phyloP scores from a whole-genome alignment of 176 grass and related monocot genomes.

The Rhynchospora tenuis region DNA sequence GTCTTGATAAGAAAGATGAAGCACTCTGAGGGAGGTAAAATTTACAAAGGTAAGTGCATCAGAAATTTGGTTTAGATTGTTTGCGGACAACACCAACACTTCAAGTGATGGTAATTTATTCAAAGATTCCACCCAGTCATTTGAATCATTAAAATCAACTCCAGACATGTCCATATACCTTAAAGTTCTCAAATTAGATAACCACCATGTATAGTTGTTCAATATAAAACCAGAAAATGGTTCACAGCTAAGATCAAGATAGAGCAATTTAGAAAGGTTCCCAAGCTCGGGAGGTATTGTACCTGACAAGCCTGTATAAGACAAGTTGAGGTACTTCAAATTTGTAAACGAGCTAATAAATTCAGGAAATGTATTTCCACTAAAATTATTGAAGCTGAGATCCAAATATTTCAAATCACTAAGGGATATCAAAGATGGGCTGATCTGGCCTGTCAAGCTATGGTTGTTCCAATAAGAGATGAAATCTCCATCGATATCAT shows the following conservation, averaged over 20 bases:
- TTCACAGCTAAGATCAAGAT: not conserved
- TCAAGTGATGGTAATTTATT: not conserved
- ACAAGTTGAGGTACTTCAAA: constrained; percentile 24
- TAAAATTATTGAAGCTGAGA: no score
- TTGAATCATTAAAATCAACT: not conserved
- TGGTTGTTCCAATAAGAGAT: no score
- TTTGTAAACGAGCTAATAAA: no score
- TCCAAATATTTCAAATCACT: no score
- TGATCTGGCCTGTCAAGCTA: no score
- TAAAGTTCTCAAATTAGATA: not conserved
- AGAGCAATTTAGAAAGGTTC: constrained; percentile 25
- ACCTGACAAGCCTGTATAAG: not conserved
- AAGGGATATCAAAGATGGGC: no score
- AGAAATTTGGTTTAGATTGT: not conserved
- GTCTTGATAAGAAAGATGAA: not conserved
- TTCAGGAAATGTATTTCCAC: no score
- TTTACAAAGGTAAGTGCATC: not conserved
- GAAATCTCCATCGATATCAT: no score
- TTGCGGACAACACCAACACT: not conserved
- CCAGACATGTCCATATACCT: not conserved
- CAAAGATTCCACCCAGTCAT: not conserved
- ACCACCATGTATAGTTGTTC: not conserved
- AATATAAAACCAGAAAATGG: no score
- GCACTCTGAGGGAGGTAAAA: not conserved
- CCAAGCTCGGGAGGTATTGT: constrained; percentile 26